phyloP scores from a whole-genome alignment of 2,329 filamentous ascomycete species.

The Stemphylium lycopersici region DNA sequence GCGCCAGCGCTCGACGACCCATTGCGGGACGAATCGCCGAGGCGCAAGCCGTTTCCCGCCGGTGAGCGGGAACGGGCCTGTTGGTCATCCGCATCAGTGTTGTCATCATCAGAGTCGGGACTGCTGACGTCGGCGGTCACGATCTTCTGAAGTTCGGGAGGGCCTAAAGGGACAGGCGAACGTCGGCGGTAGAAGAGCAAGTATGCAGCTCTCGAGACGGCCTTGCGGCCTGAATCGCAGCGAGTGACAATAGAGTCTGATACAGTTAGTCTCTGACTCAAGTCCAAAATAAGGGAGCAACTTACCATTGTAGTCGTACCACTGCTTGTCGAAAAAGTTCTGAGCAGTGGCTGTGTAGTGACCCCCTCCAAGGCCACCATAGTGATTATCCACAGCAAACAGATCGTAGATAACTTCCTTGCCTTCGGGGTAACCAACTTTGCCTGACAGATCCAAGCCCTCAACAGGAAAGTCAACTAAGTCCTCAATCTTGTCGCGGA shows the following conservation, averaged over 20 bases:
- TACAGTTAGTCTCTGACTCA: not conserved
- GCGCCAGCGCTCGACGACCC: constrained; percentile 89
- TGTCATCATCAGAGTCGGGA: constrained; percentile 49
- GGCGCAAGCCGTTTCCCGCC: constrained; percentile 84
- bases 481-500: constrained; percentile 90
- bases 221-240: constrained; percentile 63
- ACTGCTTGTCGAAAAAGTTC: constrained; percentile 86
- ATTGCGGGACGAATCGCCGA: constrained; percentile 86
- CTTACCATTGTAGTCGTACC: constrained; percentile 96
- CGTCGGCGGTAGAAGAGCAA: constrained; percentile 94
- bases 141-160: constrained; percentile 74
- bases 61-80: constrained; percentile 51
- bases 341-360: constrained; percentile 96
- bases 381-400: constrained; percentile 95
- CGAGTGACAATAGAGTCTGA: constrained; percentile 76
- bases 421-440: constrained; percentile 79
- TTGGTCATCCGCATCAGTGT: constrained; percentile 47
- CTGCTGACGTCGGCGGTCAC: constrained; percentile 61
- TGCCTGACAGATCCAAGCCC: constrained; percentile 78
- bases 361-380: constrained; percentile 87
- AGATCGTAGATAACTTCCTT: constrained; percentile 89
- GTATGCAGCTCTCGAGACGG: constrained; percentile 82
- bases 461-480: constrained; percentile 90
- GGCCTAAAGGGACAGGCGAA: constrained; percentile 77
- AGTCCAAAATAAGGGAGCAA: not conserved